Evolutionary conservation across 2,329 filamentous ascomycete genomes (phyloP).

Genomic region (Clarireedia sp.): DNA sequence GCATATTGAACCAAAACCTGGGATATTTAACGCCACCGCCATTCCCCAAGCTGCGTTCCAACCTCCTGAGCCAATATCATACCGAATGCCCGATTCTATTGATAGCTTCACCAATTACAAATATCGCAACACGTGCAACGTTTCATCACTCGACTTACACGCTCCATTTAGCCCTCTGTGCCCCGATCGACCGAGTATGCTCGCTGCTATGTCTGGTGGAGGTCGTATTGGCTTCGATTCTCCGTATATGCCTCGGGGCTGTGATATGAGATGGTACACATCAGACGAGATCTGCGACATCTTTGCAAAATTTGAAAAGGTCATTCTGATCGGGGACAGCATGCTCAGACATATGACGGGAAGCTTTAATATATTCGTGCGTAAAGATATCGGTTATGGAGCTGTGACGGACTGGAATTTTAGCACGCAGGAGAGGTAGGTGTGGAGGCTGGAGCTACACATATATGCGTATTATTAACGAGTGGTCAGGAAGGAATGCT

Average conservation of each 20-base stretch:
- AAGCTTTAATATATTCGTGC: conserved; percentile 38
- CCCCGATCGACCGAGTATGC: conserved; percentile 29
- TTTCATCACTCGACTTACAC: conserved; percentile 39
- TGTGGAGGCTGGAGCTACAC: too few species aligned
- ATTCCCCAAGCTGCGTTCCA: conserved; percentile 14
- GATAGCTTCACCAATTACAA: conserved; percentile 37
- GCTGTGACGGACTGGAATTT: conserved; percentile 44
- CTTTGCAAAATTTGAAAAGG: conserved; percentile 37
- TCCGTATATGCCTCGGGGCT: conserved; percentile 37
- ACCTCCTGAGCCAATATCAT: conserved; percentile 12
- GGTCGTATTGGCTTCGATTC: conserved; percentile 38
- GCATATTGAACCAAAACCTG: not conserved
- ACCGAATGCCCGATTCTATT: conserved; percentile 14
- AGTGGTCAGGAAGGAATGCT: conserved; percentile 33
- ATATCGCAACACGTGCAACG: conserved; percentile 35
- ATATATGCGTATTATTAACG: not conserved
- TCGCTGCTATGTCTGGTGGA: conserved; percentile 31
- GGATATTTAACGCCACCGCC: conserved; percentile 6
- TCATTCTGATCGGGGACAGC: conserved; percentile 40
- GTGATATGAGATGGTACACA: conserved; percentile 41
- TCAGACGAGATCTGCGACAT: conserved; percentile 40
- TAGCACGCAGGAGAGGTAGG: conserved; percentile 32
- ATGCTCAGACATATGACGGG: conserved; percentile 42
- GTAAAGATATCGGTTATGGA: conserved; percentile 40
- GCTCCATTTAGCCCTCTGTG: conserved; percentile 31